A percentile compares a stretch with the other conserved stretches of the same genome.
Conservation (phyloP, 148 eudicot species). For the Silene latifolia region DNA sequence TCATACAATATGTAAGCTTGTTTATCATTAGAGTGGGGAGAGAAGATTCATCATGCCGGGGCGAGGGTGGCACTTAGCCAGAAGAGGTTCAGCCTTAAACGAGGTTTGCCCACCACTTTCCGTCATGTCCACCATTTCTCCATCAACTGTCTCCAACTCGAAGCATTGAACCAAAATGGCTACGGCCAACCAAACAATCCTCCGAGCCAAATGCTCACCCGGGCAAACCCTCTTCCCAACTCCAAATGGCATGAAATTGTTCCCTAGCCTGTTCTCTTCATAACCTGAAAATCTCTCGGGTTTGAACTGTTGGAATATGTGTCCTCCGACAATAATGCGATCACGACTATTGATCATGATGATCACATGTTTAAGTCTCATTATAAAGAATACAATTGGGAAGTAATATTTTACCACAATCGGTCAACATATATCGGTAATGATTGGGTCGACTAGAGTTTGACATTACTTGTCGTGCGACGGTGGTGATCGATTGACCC, state of each 20-base stretch:
- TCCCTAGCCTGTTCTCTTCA: too few species aligned
- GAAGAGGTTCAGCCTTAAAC: constrained; percentile 22
- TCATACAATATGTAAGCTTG: not conserved
- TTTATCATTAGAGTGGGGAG: constrained; percentile 15
- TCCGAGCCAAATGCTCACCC: constrained; percentile 27
- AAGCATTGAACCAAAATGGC: constrained; percentile 34
- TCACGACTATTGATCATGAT: too few species aligned
- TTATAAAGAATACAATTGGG: too few species aligned
- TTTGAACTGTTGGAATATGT: too few species aligned
- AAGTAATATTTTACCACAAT: too few species aligned
- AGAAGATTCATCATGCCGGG: constrained; percentile 17
- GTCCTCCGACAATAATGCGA: too few species aligned
- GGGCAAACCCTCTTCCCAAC: constrained; percentile 38
- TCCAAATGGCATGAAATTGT: constrained; percentile 37
- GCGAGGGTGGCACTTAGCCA: constrained; percentile 29
- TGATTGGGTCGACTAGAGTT: too few species aligned
- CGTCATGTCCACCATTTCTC: constrained; percentile 21
- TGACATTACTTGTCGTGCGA: too few species aligned
- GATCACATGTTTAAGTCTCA: too few species aligned
- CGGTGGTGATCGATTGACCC: too few species aligned
- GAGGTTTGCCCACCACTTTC: constrained; percentile 24
- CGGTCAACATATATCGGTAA: too few species aligned
- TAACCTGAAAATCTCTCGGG: constrained; percentile 37
- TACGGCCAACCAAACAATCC: constrained; percentile 28
- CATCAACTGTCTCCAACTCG: constrained; percentile 22